Percentiles rank a stretch among this genome's conserved stretches.
phyloP scores from a whole-genome alignment of 2,329 filamentous ascomycete genomes.

The Diaporthe sp. region DNA sequence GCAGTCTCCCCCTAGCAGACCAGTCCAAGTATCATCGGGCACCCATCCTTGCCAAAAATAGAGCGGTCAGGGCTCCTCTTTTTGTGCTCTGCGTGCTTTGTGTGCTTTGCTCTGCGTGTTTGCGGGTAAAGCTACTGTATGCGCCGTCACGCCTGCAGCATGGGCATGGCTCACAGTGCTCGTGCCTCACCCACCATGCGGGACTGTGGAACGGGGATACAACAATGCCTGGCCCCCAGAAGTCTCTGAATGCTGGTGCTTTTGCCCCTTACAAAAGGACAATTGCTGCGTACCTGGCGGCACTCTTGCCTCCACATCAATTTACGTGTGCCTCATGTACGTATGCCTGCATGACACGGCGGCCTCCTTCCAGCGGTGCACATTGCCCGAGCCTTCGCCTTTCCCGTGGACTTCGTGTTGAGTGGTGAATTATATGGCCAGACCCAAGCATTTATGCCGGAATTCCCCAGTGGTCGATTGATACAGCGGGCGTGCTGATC shows the following conservation, averaged over 20 bases:
- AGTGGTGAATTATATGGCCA: not conserved
- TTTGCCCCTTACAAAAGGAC: slow-evolving; percentile 23
- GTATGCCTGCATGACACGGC: slow-evolving; percentile 4
- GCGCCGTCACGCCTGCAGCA: not conserved
- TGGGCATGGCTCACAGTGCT: not conserved
- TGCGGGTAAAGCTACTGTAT: not conserved
- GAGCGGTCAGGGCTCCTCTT: slow-evolving; percentile 15
- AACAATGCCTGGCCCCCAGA: slow-evolving; percentile 7
- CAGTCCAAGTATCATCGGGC: slow-evolving; percentile 28
- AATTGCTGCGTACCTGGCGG: not conserved
- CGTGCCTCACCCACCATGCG: not conserved
- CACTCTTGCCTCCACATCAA: slow-evolving; percentile 26
- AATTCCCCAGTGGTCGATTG: not conserved
- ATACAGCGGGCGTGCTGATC: not conserved
- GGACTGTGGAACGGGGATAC: not conserved
- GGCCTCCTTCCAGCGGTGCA: not conserved
- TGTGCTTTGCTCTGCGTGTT: not conserved
- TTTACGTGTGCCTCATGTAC: slow-evolving; percentile 12
- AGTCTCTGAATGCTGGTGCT: not conserved
- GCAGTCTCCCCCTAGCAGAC: slow-evolving; percentile 24
- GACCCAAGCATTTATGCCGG: not conserved
- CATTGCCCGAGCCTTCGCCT: not conserved
- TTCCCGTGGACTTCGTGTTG: not conserved
- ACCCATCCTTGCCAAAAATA: slow-evolving; percentile 32
- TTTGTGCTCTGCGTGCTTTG: not conserved